Evolutionary conservation across 2,329 filamentous ascomycete species (phyloP).

Genomic region (Chaetomium globosum): DNA sequence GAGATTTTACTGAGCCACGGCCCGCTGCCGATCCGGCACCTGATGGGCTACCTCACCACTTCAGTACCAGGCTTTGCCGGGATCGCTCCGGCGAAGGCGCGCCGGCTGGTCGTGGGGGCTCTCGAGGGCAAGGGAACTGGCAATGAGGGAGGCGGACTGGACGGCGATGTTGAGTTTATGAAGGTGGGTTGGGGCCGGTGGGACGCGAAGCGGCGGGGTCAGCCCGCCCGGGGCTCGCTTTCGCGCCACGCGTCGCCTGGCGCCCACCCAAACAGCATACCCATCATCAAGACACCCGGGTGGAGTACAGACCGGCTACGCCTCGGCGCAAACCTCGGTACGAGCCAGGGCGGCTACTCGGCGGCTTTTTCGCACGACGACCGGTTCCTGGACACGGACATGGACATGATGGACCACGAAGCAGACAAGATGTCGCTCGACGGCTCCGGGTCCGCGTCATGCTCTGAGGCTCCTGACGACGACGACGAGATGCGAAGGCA

Average conservation of each 20-base stretch:
- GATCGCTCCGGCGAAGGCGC: constrained; percentile 85
- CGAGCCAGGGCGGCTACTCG: constrained; percentile 67
- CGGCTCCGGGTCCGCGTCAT: constrained; percentile 69
- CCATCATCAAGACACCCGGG: constrained; percentile 53
- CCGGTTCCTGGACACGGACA: constrained; percentile 60
- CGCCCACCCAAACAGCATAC: constrained; percentile 56
- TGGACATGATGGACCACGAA: constrained; percentile 76
- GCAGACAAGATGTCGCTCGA: constrained; percentile 94
- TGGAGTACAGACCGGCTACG: constrained; percentile 53
- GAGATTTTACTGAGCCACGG: constrained; percentile 88
- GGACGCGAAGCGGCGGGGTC: constrained; percentile 78
- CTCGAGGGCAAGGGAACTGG: constrained; percentile 74
- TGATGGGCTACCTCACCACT: constrained; percentile 92
- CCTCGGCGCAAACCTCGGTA: constrained; percentile 55
- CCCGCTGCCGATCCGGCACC: constrained; percentile 88
- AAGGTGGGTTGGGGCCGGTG: constrained; percentile 98
- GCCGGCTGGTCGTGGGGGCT: constrained; percentile 87
- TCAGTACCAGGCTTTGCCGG: constrained; percentile 89
- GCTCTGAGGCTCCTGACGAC: constrained; percentile 72
- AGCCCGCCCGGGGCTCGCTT: constrained; percentile 51
- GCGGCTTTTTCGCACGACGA: constrained; percentile 75
- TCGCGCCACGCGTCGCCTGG: constrained; percentile 48
- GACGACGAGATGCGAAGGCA: constrained; percentile 67
- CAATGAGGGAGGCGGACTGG: constrained; percentile 60
- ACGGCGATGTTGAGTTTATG: constrained; percentile 80